Percentiles rank a stretch among this genome's conserved stretches.
These are phyloP conservation scores for Sporothrix brunneoviolacea DNA, from an alignment of 2,329 filamentous ascomycete genomes.

Conservation along the genomic window DNA sequence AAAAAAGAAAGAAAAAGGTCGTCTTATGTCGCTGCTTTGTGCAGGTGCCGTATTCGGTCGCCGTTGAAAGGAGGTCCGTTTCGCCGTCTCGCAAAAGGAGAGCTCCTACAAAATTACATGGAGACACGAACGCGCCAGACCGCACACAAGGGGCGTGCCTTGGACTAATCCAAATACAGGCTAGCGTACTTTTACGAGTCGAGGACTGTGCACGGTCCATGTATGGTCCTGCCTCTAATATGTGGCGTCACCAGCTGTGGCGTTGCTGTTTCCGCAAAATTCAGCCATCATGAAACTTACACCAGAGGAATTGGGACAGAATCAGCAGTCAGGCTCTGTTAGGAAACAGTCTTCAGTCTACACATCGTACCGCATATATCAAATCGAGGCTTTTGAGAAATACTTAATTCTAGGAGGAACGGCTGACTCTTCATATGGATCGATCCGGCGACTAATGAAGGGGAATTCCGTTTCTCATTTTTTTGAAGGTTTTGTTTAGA, in stretches of 20 bases:
- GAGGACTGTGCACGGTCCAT: conserved; percentile 2
- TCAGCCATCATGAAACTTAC: neutral
- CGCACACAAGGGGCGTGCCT: conserved; percentile 13
- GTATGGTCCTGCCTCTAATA: neutral
- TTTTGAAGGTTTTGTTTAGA: no score
- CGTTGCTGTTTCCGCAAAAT: no score
- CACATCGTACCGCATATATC: no score
- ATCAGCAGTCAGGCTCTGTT: conserved; percentile 1
- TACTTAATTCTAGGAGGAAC: no score
- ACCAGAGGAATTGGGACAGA: neutral
- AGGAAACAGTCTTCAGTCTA: no score
- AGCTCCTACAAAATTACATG: conserved; percentile 8
- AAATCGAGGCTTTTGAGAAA: no score
- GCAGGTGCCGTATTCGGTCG: neutral
- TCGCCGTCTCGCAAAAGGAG: neutral
- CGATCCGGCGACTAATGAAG: no score
- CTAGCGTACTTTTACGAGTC: neutral
- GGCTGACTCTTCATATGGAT: no score
- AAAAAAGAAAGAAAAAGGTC: neutral
- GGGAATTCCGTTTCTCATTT: no score
- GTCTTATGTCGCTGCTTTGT: neutral
- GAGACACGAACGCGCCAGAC: conserved; percentile 13
- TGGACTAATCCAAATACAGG: neutral
- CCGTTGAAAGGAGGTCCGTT: neutral
- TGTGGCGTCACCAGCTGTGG: conserved; percentile 1